Conservation (phyloP, 768 basidiomycete genomes). For the Tulasnella sp. region DNA sequence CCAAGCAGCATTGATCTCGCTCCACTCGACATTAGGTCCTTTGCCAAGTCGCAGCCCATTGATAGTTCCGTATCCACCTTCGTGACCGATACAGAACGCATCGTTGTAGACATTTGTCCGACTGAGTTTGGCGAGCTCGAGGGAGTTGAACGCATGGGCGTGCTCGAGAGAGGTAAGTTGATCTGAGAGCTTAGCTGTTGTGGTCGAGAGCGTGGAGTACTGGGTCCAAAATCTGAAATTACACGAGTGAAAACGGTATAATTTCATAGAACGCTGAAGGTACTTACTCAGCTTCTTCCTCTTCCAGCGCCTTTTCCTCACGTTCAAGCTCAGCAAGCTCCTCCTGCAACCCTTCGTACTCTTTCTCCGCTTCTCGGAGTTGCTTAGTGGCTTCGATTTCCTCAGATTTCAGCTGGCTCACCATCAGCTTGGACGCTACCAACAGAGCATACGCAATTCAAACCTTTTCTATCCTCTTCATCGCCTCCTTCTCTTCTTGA, state of each 20-base stretch:
- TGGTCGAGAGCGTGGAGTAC: slow-evolving; percentile 24
- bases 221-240: slow-evolving; percentile 31
- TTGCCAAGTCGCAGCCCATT: slow-evolving; percentile 91
- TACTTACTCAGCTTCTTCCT: slow-evolving; percentile 79
- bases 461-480: slow-evolving; percentile 67
- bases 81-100: slow-evolving; percentile 91
- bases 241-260: not conserved
- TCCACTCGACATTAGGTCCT: slow-evolving; percentile 90
- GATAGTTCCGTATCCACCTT: slow-evolving; percentile 95
- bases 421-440: not conserved
- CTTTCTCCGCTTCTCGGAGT: slow-evolving; percentile 69
- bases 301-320: slow-evolving; percentile 74
- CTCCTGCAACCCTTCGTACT: slow-evolving; percentile 68
- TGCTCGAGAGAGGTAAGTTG: slow-evolving; percentile 28
- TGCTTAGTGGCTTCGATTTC: slow-evolving; percentile 68
- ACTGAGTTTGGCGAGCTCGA: slow-evolving; percentile 58
- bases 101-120: slow-evolving; percentile 94
- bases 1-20: slow-evolving; percentile 99
- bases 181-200: slow-evolving; percentile 21
- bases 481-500: slow-evolving; percentile 51
- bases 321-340: slow-evolving; percentile 66
- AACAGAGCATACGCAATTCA: not conserved
- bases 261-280: slow-evolving; percentile 3
- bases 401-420: slow-evolving; percentile 42
- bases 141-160: slow-evolving; percentile 18